Evolutionary conservation across 768 basidiomycete species (phyloP), one percentile per base, ranked within the genome.

Genomic region (Rossbeevera mucosa): DNA sequence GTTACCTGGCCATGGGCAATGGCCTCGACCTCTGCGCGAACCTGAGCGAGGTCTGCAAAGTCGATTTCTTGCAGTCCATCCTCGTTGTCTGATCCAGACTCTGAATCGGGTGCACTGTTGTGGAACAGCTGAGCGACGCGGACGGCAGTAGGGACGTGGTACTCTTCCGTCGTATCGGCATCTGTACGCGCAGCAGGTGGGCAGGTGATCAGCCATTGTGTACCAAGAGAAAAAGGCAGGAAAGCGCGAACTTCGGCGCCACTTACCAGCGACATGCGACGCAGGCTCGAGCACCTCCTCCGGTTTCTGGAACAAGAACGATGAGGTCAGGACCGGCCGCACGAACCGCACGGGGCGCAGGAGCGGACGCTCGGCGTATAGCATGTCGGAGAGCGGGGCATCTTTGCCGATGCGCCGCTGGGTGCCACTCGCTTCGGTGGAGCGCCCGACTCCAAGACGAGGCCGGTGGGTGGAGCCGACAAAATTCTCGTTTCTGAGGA

Each of bases 311-410:
- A 91, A 70, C 73, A 76, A 50, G 61, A 77, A 36, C 8, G 33
- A 66, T 48, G 78, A 70, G 2, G 78, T 80, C 40, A 76, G 47
- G 11, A 75, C 72, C 0, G 85, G 81, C 16, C 73, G 81, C 12
- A 91, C 86, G 57, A 92, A 91, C 12, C 70, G 69, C 57, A 92
- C 71, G 0, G 88, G 89, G n/a, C 74, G 72, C 16, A 91, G 72
- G 0, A 82, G 71, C 2, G 86, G 87, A 25, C 88, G 71, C 33
- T 81, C 78, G 22, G 76, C 68, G 53, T 79, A 74, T 7, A 87
- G 70, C 40, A 84, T 60, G 21, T 72, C 75, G 1, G 85, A 86
- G 16, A 86, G 69, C 4, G 83, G 72, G 2, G 76, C 76, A 43
- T 76, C 73, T 30, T 66, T 66, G 13, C 50, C 50, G 43, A 54